These are phyloP conservation scores for Botrytis medusae DNA, from an alignment of 2,329 filamentous ascomycete genomes.

Conservation along the genomic window DNA sequence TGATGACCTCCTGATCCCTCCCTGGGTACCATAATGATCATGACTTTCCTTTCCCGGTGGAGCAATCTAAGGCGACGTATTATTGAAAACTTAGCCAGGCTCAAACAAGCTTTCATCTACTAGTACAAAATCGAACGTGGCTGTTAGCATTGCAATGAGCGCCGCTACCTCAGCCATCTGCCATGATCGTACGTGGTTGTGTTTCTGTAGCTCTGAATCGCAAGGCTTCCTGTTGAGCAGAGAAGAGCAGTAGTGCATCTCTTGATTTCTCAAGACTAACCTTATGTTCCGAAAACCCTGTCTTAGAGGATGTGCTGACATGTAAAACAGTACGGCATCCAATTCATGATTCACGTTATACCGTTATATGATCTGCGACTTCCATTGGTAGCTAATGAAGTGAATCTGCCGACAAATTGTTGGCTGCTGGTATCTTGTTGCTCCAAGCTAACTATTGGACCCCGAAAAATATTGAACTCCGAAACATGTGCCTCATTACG, in stretches of 20 bases:
- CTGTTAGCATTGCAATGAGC: slow-evolving; percentile 2
- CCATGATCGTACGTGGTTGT: slow-evolving; percentile 7
- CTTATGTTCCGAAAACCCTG: neutral
- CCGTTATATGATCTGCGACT: neutral
- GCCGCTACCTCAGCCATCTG: slow-evolving; percentile 11
- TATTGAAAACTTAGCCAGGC: neutral
- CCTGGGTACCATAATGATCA: neutral
- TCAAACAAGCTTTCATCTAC: neutral
- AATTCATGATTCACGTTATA: neutral
- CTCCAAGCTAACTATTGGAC: neutral
- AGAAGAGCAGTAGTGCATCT: slow-evolving; percentile 8
- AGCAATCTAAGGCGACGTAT: slow-evolving; percentile 5
- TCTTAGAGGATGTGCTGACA: neutral
- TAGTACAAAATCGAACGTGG: neutral
- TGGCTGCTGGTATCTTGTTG: neutral
- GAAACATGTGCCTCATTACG: neutral
- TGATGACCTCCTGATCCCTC: neutral
- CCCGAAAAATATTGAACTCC: no score
- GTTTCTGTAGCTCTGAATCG: neutral
- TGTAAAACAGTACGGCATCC: neutral
- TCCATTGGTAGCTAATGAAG: neutral
- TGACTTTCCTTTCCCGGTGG: neutral
- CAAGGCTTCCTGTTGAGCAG: slow-evolving; percentile 9
- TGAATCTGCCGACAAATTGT: neutral
- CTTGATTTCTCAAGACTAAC: neutral